Evolutionary conservation across 495 filamentous ascomycete genomes (phyloP), one percentile per base, ranked within the genome.

Genomic region (Penicillium salamii): DNA sequence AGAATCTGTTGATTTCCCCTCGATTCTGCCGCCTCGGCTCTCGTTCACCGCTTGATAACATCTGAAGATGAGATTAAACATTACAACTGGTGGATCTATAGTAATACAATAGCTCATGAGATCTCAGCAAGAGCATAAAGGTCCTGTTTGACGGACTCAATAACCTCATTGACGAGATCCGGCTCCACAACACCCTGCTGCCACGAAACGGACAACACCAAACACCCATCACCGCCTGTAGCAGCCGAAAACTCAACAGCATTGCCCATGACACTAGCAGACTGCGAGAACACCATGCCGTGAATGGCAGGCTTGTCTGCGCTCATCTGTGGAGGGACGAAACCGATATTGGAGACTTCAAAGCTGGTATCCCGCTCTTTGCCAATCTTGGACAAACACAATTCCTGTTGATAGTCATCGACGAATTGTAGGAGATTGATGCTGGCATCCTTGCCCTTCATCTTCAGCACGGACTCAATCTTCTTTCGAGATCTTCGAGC

Each of bases 321-420:
- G 42, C 53, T 51, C 18, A 46, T 38, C 18, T 64, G 64, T 15
- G 54, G 48, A 15, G 13, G 43, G 38, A 70, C 53, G 14, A 64
- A 64, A 0, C 73, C 76, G 3, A 79, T 26, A 62, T 76, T 79
- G 7, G 72, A 76, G 9, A 79, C 39, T 50, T 75, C 76, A 37
- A 69, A 71, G n/a, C 59, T 63, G 14, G 58, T 46, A 0, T 56
- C 58, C 2, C 71, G 55, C 3, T 58, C 49, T 42, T 53, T 45
- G 7, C 75, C 76, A 5, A 76, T 20, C 46, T 66, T 72, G 0
- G 48, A 58, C 3, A 53, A 31, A 17, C 71, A 67, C 6, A 70
- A 57, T 7, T 65, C 57, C 2, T 61, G 49, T 6, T 70, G 59
- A 33, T 48, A 65, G 35, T 74, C 55, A 3, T 42, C 34, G 1